A percentile compares a stretch with the other conserved stretches of the same genome.
Evolutionary conservation across 768 basidiomycete genomes (phyloP).

Genomic region (Hericium erinaceus): DNA sequence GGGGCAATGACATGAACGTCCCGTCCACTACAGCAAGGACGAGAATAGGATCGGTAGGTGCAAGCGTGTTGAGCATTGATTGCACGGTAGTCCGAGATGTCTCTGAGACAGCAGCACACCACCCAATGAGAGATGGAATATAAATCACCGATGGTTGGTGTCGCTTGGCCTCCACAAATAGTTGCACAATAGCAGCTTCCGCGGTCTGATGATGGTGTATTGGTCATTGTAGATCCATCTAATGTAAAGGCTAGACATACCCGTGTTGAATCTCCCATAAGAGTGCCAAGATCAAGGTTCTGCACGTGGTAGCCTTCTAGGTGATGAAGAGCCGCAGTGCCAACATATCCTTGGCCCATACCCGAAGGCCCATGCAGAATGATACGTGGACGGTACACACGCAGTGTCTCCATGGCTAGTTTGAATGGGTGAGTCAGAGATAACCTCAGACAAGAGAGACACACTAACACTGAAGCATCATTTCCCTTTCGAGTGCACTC

Average conservation of each 20-base stretch:
- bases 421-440: slow-evolving; percentile 8
- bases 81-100: slow-evolving; percentile 77
- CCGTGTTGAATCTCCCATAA: slow-evolving; percentile 83
- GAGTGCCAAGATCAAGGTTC: slow-evolving; percentile 79
- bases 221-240: slow-evolving; percentile 1
- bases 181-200: slow-evolving; percentile 89
- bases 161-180: slow-evolving; percentile 94
- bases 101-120: slow-evolving; percentile 82
- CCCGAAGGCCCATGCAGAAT: slow-evolving; percentile 71
- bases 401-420: slow-evolving; percentile 82
- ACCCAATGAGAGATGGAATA: slow-evolving; percentile 80
- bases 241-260: slow-evolving; percentile 35
- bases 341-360: slow-evolving; percentile 89
- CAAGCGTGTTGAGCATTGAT: slow-evolving; percentile 84
- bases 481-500: slow-evolving; percentile 83
- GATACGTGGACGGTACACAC: slow-evolving; percentile 85
- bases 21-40: slow-evolving; percentile 87
- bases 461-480: slow-evolving; percentile 73
- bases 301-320: slow-evolving; percentile 95
- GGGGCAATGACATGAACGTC: slow-evolving; percentile 53
- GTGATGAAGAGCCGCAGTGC: slow-evolving; percentile 85
- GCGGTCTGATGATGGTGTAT: slow-evolving; percentile 45
- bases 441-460: neutral
- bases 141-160: slow-evolving; percentile 95
- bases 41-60: slow-evolving; percentile 90